These are phyloP conservation scores for Phytopythium boreale DNA, from an alignment of 352 stramenopile species.

Conservation along the genomic window DNA sequence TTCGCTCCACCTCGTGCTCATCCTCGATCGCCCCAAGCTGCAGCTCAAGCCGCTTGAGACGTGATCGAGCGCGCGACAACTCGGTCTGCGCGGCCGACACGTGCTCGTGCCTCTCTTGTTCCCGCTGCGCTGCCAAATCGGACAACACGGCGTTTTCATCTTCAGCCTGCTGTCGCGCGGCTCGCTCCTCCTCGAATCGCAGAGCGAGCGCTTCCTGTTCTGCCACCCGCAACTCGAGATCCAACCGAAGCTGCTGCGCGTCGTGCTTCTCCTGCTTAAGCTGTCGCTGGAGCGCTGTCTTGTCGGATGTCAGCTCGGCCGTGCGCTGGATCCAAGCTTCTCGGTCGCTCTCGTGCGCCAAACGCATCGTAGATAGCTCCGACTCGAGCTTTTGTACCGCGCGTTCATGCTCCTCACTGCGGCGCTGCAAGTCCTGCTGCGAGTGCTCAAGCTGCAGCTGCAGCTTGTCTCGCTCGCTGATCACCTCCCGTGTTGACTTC, in stretches of 20 bases:
- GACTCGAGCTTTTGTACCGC: constrained; percentile 34
- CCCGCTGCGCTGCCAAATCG: constrained; percentile 20
- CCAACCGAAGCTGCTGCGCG: constrained; percentile 21
- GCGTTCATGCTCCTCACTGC: constrained; percentile 24
- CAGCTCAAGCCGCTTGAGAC: constrained; percentile 51
- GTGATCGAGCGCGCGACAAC: constrained; percentile 23
- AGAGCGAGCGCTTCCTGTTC: constrained; percentile 38
- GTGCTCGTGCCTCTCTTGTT: constrained; percentile 23
- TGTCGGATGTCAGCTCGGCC: constrained; percentile 60
- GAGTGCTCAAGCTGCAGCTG: constrained; percentile 49
- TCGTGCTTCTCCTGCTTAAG: constrained; percentile 37
- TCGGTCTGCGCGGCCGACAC: constrained; percentile 7
- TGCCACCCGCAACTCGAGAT: constrained; percentile 44
- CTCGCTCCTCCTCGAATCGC: constrained; percentile 29
- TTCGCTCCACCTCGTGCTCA: constrained; percentile 48
- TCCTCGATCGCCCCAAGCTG: constrained; percentile 50
- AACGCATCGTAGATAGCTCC: constrained; percentile 33
- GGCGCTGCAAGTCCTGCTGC: constrained; percentile 27
- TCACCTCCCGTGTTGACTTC: constrained; percentile 19
- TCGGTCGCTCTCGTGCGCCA: constrained; percentile 37
- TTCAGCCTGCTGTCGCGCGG: constrained; percentile 17
- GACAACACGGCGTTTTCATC: constrained; percentile 24
- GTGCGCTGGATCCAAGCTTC: constrained; percentile 64
- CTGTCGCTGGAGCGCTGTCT: constrained; percentile 45
- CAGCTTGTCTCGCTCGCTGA: constrained; percentile 55